Evolutionary conservation across 176 grass and related monocot species (phyloP).

Genomic region (Typha latifolia): DNA sequence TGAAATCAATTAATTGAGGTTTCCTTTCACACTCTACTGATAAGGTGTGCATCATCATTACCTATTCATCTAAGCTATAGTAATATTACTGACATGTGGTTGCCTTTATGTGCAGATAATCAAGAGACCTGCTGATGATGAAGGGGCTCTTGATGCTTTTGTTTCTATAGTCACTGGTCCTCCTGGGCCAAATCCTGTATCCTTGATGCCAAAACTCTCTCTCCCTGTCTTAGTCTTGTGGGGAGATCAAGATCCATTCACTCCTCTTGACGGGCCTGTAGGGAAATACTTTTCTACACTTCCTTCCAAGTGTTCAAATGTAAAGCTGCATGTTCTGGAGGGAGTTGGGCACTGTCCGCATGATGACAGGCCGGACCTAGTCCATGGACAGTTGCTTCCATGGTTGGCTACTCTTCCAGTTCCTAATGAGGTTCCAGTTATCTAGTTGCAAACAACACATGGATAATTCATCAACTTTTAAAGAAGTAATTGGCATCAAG

Average conservation of each 20-base stretch:
- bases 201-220: slow-evolving; percentile 51
- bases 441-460: neutral
- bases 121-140: slow-evolving; percentile 44
- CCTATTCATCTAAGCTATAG: neutral
- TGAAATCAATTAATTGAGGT: neutral
- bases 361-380: slow-evolving; percentile 73
- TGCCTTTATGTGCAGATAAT: slow-evolving; percentile 41
- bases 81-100: neutral
- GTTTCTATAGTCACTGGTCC: slow-evolving; percentile 85
- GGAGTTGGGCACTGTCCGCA: slow-evolving; percentile 85
- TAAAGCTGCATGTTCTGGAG: slow-evolving; percentile 54
- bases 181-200: slow-evolving; percentile 57
- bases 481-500: neutral
- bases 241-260: slow-evolving; percentile 82
- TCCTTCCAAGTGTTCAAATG: slow-evolving; percentile 44
- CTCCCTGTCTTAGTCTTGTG: slow-evolving; percentile 74
- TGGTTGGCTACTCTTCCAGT: slow-evolving; percentile 53
- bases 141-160: slow-evolving; percentile 79
- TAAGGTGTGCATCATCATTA: neutral
- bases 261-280: slow-evolving; percentile 78
- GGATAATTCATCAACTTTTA: neutral
- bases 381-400: slow-evolving; percentile 69
- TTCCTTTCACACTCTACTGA: neutral
- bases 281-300: slow-evolving; percentile 72
- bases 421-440: neutral